Percentiles rank a stretch among this genome's conserved stretches.
Conservation (phyloP, 495 filamentous ascomycete genomes). For the Aspergillus saccharolyticus region DNA sequence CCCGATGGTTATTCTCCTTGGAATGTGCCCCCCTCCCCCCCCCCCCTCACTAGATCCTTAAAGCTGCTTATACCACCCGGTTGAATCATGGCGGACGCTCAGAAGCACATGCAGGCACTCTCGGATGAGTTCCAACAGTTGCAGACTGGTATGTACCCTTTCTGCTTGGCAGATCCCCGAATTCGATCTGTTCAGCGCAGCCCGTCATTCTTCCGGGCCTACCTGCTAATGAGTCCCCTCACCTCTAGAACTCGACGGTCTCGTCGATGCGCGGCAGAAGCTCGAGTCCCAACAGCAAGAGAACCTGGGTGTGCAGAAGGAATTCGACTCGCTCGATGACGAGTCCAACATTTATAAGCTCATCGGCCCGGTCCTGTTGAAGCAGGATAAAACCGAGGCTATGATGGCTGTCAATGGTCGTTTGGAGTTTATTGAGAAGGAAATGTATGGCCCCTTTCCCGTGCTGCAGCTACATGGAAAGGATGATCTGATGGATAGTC, state of each 20-base stretch:
- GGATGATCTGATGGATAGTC: background rate
- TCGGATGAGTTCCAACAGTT: conserved; percentile 84
- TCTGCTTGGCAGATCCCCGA: background rate
- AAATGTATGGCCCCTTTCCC: conserved; percentile 61
- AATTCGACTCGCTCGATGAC: conserved; percentile 73
- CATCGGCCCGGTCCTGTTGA: conserved; percentile 85
- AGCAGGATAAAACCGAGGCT: conserved; percentile 87
- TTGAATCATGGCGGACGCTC: conserved; percentile 47
- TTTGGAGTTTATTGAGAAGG: conserved; percentile 86
- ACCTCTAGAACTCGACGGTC: conserved; percentile 65
- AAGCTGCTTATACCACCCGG: background rate
- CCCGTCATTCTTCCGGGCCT: background rate
- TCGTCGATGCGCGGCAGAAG: conserved; percentile 78
- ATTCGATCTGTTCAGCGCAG: background rate
- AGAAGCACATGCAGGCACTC: conserved; percentile 69
- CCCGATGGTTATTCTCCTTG: no score
- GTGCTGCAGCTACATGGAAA: background rate
- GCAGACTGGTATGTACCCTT: conserved; percentile 64
- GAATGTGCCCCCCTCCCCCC: conserved; percentile 22
- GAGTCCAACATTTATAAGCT: conserved; percentile 92
- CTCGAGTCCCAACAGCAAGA: conserved; percentile 93
- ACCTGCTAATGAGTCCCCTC: background rate
- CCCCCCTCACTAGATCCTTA: conserved; percentile 4
- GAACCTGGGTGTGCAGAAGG: conserved; percentile 84
- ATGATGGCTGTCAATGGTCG: conserved; percentile 83